Evolutionary conservation across 1,284 basidiomycete genomes (phyloP), one percentile per base, ranked within the genome.

Genomic region (Malassezia japonica): DNA sequence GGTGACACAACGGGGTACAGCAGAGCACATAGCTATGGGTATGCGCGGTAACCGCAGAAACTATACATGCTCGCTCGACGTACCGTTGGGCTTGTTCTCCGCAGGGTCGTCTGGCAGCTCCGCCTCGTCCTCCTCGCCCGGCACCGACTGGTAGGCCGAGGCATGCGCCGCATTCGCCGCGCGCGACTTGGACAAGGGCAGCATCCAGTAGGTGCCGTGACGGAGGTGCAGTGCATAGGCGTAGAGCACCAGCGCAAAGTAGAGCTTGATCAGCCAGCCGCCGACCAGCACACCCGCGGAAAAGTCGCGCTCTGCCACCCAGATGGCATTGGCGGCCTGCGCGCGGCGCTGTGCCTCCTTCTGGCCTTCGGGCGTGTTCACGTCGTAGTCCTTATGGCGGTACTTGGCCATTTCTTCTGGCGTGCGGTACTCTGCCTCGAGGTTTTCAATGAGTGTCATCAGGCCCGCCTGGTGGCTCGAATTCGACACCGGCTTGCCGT

Each of bases 211-310:
- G 12, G 88, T 86, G 40, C 87, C 87, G 66, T 85, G 85, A 32
- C 91, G 85, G 39, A 98, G 82, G 74, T 96, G 92, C 1, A 83
- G 78, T 3, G 91, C 90, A 74, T 88, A 96, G 9, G 92, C 95
- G 74, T 96, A 98, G 29, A 98, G 77, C 32, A 92, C 76, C 27
- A 87, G 76, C 32, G 86, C 85, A 74, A 96, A 91, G 77, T 95
- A 98, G 59, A 94, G 78, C 91, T 95, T 60, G 65, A 83, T 76
- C 15, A 89, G 59, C 87, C 90, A 98, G 6, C 89, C 86, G 1
- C 84, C 49, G 15, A 85, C 73, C 48, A 98, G 82, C 37, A 94
- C 83, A 1, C 79, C 75, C 0, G 83, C 82, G 1, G 87, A 86
- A 13, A 82, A 80, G 1, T 83, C 83, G 72, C 90, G 88, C 77